These are phyloP conservation scores for Ganoderma lingzhi DNA, from an alignment of 1,284 basidiomycete genomes.

Conservation along the genomic window DNA sequence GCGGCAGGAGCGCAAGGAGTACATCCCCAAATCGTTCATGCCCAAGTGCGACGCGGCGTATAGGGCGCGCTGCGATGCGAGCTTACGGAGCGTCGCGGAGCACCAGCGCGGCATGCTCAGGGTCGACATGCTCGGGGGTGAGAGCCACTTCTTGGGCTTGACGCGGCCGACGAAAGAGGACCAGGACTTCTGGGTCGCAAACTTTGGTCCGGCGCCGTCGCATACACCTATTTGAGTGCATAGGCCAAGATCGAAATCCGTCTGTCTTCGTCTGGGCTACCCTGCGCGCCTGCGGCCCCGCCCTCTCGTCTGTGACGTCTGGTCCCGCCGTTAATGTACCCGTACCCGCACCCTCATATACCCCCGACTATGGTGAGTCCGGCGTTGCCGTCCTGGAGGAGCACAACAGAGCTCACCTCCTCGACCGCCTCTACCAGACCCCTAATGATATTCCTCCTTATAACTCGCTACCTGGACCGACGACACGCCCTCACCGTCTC, in stretches of 20 bases:
- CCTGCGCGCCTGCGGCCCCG: neutral
- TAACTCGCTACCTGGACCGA: slow-evolving; percentile 3
- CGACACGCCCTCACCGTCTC: neutral
- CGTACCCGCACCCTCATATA: slow-evolving; percentile 16
- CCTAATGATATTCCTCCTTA: slow-evolving; percentile 24
- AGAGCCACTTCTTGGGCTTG: slow-evolving; percentile 52
- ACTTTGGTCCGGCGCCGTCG: slow-evolving; percentile 22
- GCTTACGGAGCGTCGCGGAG: slow-evolving; percentile 35
- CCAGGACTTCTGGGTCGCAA: slow-evolving; percentile 27
- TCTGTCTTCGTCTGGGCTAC: slow-evolving; percentile 2
- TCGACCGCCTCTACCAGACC: slow-evolving; percentile 16
- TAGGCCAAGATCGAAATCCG: neutral
- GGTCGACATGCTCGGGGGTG: slow-evolving; percentile 57
- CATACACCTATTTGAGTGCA: neutral
- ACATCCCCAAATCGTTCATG: slow-evolving; percentile 41
- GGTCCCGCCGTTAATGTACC: neutral
- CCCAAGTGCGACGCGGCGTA: slow-evolving; percentile 49
- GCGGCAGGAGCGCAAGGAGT: slow-evolving; percentile 45
- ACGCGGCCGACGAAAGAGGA: slow-evolving; percentile 39
- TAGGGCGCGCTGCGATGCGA: slow-evolving; percentile 52
- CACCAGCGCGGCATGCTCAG: slow-evolving; percentile 53
- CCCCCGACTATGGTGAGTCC: slow-evolving; percentile 26
- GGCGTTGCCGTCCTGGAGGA: neutral
- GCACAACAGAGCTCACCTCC: neutral
- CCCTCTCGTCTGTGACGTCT: slow-evolving; percentile 5